Evolutionary conservation across 208 protist species (phyloP).

Genomic region (Acanthamoeba castellanii): DNA sequence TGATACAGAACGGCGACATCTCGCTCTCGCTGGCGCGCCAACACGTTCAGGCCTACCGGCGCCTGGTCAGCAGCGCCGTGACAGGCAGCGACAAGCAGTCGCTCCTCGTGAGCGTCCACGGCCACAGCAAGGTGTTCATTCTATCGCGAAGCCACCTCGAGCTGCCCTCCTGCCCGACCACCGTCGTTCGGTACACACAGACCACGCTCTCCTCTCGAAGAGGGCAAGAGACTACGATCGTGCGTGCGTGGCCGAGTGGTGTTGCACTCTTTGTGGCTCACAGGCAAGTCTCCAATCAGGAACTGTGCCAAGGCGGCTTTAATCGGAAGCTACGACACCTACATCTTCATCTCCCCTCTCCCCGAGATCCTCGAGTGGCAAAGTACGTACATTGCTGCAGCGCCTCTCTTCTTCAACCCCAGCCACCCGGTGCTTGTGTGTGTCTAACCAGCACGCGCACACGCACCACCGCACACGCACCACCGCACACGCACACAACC

Average conservation of each 20-base stretch:
- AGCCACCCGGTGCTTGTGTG: too few species aligned
- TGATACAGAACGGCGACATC: neutral
- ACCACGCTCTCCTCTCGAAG: neutral
- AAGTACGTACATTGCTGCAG: neutral
- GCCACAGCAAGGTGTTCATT: neutral
- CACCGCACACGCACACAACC: neutral
- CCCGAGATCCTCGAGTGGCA: constrained; percentile 15
- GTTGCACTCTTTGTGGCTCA: neutral
- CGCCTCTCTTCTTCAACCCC: neutral
- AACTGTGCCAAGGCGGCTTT: neutral
- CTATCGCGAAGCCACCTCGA: neutral
- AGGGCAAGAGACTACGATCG: too few species aligned
- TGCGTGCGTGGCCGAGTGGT: neutral
- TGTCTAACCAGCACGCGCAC: too few species aligned
- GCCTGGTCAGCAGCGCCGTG: neutral
- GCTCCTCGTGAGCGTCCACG: neutral
- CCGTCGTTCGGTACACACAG: neutral
- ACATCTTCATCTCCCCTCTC: neutral
- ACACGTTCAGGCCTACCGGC: neutral
- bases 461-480: too few species aligned
- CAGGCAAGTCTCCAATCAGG: neutral
- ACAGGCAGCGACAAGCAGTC: neutral
- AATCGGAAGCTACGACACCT: neutral
- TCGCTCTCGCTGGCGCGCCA: neutral
- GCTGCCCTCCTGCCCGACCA: neutral